Evolutionary conservation across 257 asterid species (phyloP).

Genomic region (Solanum dulcamara): DNA sequence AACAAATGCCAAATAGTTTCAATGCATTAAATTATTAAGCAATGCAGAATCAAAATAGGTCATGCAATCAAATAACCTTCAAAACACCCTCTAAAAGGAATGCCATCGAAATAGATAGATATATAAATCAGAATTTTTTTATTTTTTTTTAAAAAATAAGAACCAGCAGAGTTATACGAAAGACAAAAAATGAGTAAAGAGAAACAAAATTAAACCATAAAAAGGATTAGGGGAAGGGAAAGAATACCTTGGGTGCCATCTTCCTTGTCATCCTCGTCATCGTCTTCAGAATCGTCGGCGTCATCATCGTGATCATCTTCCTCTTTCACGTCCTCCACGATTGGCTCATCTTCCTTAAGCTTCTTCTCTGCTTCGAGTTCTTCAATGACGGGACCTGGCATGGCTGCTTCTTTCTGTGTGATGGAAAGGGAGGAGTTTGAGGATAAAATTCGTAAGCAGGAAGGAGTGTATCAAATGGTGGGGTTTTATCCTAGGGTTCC

Average conservation of each 20-base stretch:
- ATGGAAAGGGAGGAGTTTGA: neutral
- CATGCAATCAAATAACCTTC: neutral
- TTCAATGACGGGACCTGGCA: constrained; percentile 81
- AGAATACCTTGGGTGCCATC: neutral
- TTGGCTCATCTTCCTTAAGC: constrained; percentile 46
- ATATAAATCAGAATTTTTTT: too few species aligned
- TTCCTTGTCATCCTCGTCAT: constrained; percentile 46
- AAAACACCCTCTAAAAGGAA: neutral
- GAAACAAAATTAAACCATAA: neutral
- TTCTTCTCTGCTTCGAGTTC: constrained; percentile 39
- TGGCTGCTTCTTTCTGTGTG: neutral
- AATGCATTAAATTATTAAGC: neutral
- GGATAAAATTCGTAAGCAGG: neutral
- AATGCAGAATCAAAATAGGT: neutral
- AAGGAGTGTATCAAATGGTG: neutral
- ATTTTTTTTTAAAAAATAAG: too few species aligned
- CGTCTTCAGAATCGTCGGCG: constrained; percentile 62
- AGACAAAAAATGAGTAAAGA: neutral
- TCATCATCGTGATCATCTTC: constrained; percentile 66
- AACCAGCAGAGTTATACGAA: neutral
- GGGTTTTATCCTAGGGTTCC: neutral
- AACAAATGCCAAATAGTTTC: neutral
- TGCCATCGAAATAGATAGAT: neutral
- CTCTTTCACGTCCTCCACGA: constrained; percentile 77
- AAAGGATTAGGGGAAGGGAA: neutral